These are phyloP conservation scores for Hura crepitans DNA, from an alignment of 441 rosid species.

Conservation along the genomic window DNA sequence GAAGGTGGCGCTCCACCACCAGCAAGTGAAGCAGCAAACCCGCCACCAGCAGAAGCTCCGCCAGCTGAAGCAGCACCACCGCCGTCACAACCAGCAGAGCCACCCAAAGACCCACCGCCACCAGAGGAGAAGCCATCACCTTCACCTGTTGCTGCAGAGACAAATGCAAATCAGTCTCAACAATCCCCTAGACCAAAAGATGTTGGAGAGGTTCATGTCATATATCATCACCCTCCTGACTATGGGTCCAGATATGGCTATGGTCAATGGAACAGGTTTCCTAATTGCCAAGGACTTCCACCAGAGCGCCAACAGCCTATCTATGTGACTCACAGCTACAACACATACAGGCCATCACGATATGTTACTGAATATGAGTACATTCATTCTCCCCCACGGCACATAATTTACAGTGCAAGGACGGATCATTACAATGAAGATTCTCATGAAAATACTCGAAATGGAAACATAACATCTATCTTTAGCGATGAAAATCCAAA, in stretches of 20 bases:
- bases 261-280: constrained; percentile 34
- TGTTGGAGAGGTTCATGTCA: constrained; percentile 47
- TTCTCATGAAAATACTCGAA: constrained; percentile 34
- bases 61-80: constrained; percentile 34
- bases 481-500: constrained; percentile 78
- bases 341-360: constrained; percentile 53
- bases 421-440: constrained; percentile 39
- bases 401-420: constrained; percentile 28
- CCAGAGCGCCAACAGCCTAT: constrained; percentile 33
- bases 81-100: constrained; percentile 30
- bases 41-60: constrained; percentile 37
- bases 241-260: constrained; percentile 38
- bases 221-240: constrained; percentile 46
- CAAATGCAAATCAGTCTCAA: constrained; percentile 36
- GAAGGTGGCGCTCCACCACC: constrained; percentile 32
- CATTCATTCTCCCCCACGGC: constrained; percentile 36
- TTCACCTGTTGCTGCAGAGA: constrained; percentile 24
- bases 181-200: constrained; percentile 40
- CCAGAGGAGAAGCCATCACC: constrained; percentile 35
- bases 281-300: constrained; percentile 25
- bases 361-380: constrained; percentile 55
- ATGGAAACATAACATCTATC: constrained; percentile 54
- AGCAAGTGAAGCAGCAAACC: constrained; percentile 36
- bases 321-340: constrained; percentile 55
- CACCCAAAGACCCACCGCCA: constrained; percentile 35